Conservation (phyloP, 2,329 filamentous ascomycete species). For the Alternaria panax region DNA sequence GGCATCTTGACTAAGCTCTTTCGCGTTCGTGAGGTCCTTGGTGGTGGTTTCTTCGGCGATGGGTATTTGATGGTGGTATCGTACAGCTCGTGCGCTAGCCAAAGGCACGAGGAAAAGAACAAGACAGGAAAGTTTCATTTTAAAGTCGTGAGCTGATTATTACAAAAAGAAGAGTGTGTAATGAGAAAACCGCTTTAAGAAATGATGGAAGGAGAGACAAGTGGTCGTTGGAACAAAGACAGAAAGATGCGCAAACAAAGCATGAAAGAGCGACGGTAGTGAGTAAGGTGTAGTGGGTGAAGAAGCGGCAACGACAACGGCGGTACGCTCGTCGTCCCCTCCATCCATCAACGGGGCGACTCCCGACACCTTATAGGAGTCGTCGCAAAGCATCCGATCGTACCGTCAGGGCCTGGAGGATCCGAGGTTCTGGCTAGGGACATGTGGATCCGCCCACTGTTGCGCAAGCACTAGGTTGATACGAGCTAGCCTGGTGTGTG, state of each 20-base stretch:
- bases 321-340: constrained; percentile 1
- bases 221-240: background rate
- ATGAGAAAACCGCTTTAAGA: background rate
- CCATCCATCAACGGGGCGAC: background rate
- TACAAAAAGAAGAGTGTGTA: background rate
- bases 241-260: background rate
- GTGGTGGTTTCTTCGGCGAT: background rate
- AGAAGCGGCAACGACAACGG: constrained; percentile 1
- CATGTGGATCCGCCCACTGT: background rate
- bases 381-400: constrained; percentile 1
- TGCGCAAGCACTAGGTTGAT: background rate
- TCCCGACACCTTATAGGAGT: constrained; percentile 3
- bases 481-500: background rate
- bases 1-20: constrained; percentile 1
- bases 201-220: background rate
- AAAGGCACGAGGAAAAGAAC: constrained; percentile 16
- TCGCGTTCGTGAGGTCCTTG: background rate
- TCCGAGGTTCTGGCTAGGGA: constrained; percentile 3
- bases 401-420: constrained; percentile 1
- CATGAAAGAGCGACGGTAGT: constrained; percentile 2
- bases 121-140: constrained; percentile 14
- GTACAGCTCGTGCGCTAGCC: constrained; percentile 15
- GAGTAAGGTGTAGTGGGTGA: background rate
- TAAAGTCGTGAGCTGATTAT: constrained; percentile 1
- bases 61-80: constrained; percentile 14